Evolutionary conservation across 495 filamentous ascomycete species (phyloP), one percentile per base, ranked within the genome.

Genomic region (Chaetomidium leptoderma): DNA sequence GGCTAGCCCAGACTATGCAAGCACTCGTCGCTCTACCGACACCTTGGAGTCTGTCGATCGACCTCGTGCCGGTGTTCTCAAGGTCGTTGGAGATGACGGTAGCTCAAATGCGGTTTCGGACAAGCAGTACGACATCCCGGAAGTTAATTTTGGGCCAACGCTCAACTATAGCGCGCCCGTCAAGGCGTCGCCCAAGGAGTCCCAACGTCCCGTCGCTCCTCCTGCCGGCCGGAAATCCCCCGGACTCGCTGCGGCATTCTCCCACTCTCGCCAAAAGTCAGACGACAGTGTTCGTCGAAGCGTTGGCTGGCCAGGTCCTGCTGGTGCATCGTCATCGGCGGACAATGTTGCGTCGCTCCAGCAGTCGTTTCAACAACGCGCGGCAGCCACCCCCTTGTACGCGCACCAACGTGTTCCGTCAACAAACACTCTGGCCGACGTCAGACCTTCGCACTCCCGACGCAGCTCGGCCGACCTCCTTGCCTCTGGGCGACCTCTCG

Each of bases 131-230:
- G 80, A 84, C 45, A 87, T 95, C 55, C 90, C 91, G 2, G 72
- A 74, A 9, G 81, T 97, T 57, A 88, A 97, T 66, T 97, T 97
- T 69, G 92, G 92, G 0, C 90, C 84, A 17, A 97, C 92, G 0
- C 76, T 86, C 54, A 86, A 88, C 64, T 87, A 87, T 46, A 79
- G 74, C 11, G 62, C 71, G 6, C 63, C 64, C 7, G 10, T 54
- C 17, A 52, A 54, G 5, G 57, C 67, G 13, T 58, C 64, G 6
- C 45, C 55, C 8, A 66, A 68, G 45, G 60, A 62, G 24, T 53
- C 65, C 3, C 13, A 49, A 30, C 39, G 44, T 64, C 75, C 61
- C 63, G 72, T 50, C 53, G 78, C 70, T 55, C 68, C 70, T 53
- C 58, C 61, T 73, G 63, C 65, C 69, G 66, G 68, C 67, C 71